A percentile compares a stretch with the other conserved stretches of the same genome.
Conservation (phyloP, 176 grass and related monocot genomes). For the Musa itinerans region DNA sequence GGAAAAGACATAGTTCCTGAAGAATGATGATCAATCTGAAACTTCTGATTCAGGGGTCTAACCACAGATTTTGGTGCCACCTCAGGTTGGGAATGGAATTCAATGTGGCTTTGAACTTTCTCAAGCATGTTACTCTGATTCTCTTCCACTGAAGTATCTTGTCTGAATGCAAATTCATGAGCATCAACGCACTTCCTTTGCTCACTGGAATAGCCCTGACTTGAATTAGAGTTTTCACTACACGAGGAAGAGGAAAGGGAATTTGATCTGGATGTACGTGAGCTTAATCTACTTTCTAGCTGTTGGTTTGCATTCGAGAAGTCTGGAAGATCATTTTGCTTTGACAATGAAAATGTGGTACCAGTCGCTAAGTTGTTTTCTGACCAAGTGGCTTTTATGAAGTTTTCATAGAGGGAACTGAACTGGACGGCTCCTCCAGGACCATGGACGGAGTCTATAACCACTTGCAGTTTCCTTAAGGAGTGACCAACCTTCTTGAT, state of each 20-base stretch:
- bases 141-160: conserved; percentile 47
- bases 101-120: conserved; percentile 17
- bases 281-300: conserved; percentile 38
- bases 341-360: conserved; percentile 26
- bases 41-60: conserved; percentile 32
- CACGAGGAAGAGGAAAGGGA: conserved; percentile 49
- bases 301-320: conserved; percentile 29
- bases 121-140: conserved; percentile 38
- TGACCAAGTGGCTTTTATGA: conserved; percentile 68
- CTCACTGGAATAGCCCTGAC: conserved; percentile 48
- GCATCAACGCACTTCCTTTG: conserved; percentile 29
- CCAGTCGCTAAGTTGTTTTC: conserved; percentile 37
- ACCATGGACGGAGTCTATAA: conserved; percentile 82
- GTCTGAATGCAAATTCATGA: conserved; percentile 34
- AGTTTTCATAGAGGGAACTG: conserved; percentile 76
- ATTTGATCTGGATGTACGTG: conserved; percentile 56
- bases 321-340: conserved; percentile 39
- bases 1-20: conserved; percentile 15
- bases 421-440: conserved; percentile 62
- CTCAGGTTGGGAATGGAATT: conserved; percentile 30
- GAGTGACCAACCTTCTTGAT: conserved; percentile 97
- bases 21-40: conserved; percentile 35
- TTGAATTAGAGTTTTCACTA: conserved; percentile 72
- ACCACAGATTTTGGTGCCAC: conserved; percentile 25
- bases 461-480: conserved; percentile 84